phyloP scores from a whole-genome alignment of 331 rosid genomes.

The Ulmus americana region DNA sequence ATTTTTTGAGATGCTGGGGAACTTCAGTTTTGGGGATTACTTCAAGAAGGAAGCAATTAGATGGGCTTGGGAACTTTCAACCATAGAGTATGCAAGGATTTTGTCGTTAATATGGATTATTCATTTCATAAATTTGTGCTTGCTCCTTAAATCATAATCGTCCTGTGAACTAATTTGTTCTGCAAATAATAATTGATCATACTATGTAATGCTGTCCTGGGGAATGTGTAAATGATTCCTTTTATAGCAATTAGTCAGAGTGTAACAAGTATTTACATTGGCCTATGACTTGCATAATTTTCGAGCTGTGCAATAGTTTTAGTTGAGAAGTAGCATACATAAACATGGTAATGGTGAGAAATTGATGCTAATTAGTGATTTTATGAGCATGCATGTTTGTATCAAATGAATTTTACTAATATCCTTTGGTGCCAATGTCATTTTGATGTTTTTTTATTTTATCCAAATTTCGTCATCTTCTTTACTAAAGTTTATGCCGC shows the following conservation, averaged over 20 bases:
- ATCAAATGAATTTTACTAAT: too few species aligned
- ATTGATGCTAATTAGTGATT: too few species aligned
- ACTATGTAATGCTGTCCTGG: background rate
- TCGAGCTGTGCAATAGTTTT: too few species aligned
- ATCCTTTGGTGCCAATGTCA: too few species aligned
- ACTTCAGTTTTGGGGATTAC: conserved; percentile 94
- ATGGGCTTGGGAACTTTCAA: conserved; percentile 93
- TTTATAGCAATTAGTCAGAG: background rate
- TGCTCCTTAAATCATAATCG: conserved; percentile 6
- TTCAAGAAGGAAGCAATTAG: conserved; percentile 83
- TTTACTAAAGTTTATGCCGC: too few species aligned
- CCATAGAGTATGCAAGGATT: conserved; percentile 52
- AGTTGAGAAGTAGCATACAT: too few species aligned
- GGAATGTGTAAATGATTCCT: background rate
- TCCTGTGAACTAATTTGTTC: conserved; percentile 6
- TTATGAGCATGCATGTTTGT: too few species aligned
- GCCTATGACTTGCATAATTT: too few species aligned
- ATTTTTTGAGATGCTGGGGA: conserved; percentile 95
- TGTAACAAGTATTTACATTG: too few species aligned
- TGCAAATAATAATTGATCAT: background rate
- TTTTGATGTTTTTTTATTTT: too few species aligned
- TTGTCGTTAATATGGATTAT: conserved; percentile 1
- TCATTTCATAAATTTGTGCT: background rate
- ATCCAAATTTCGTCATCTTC: too few species aligned
- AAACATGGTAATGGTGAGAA: too few species aligned